Evolutionary conservation across 176 grass and related monocot genomes (phyloP).

Genomic region (Zizania latifolia): DNA sequence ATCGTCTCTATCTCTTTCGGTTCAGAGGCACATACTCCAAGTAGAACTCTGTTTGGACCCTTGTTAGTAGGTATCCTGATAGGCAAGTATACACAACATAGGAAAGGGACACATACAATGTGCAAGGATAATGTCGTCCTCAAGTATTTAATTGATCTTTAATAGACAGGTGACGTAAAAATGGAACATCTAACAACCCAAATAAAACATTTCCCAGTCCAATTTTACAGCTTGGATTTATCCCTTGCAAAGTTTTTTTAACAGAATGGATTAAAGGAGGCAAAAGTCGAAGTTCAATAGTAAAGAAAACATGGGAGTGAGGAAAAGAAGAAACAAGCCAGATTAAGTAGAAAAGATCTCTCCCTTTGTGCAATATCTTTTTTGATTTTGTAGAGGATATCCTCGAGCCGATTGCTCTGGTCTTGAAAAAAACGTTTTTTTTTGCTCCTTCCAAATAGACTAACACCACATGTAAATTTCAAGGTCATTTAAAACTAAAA

Average conservation of each 20-base stretch:
- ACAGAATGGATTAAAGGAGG: too few relatives aligned
- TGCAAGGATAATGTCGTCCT: constrained; percentile 16
- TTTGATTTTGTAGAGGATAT: too few relatives aligned
- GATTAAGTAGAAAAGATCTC: too few relatives aligned
- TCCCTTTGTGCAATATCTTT: too few relatives aligned
- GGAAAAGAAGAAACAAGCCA: too few relatives aligned
- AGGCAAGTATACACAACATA: constrained; percentile 2
- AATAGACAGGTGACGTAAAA: neutral
- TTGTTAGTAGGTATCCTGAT: neutral
- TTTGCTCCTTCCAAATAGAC: too few relatives aligned
- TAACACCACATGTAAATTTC: too few relatives aligned
- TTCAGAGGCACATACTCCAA: constrained; percentile 17
- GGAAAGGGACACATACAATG: neutral
- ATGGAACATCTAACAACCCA: neutral
- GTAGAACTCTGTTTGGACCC: neutral
- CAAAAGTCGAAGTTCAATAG: too few relatives aligned
- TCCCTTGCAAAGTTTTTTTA: too few relatives aligned
- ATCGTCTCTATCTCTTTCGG: constrained; percentile 13
- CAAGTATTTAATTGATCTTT: neutral
- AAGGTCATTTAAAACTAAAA: neutral
- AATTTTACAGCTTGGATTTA: neutral
- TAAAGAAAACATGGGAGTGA: too few relatives aligned
- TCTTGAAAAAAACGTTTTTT: too few relatives aligned
- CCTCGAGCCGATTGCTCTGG: too few relatives aligned
- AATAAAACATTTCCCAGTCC: neutral